Base-by-base conservation (phyloP, 208 protist genomes). In the Vickermania ingenoplastis region DNA sequence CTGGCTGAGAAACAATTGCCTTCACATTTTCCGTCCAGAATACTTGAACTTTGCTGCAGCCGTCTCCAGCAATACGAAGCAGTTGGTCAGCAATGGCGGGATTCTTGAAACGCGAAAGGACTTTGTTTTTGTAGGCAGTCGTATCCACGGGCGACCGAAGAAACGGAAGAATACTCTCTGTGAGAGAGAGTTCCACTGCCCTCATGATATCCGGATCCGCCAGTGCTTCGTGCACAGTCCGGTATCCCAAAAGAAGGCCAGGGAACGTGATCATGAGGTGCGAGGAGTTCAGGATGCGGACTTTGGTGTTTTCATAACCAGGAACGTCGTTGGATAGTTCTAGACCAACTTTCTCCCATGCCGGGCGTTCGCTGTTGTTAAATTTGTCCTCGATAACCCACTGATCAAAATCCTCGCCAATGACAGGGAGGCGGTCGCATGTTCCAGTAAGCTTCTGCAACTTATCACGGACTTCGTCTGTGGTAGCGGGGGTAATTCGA, bases 361-460 rank as follows among this genome's bases (percentile, higher is more conserved):
- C 50, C 11, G 71, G 71, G 52, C 71, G 71, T 1, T 11, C 26
- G 27, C 52, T 26, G 57, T 31, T 14, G 17, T 31, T 29, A 41
- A 77, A 77, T 61, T 71, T 70, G 59, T 74, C 58, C 60, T 77
- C 64, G 2, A 77, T 23, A n/a, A 75, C 75, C 70, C 75, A 74
- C 64, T 81, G 75, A 26, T 63, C 57, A 57, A 81, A 81, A 60
- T 71, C 60, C 70, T 73, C 71, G 24, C 65, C 71, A 27, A 72
- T 67, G 51, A 77, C 71, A 5, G 71, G 71, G 54, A 69, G 57
- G 53, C 59, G 27, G 30, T 77, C 66, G 22, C 62, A 31, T 21
- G 63, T 23, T 22, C 53, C 60, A 11, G 23, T 69, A 0, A 74
- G 52, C 57, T 62, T 54, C 49, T 70, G 60, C n/a, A 74, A 63